These are phyloP conservation scores for Rugosomyces carneus DNA, from an alignment of 1,284 basidiomycete genomes.

Conservation along the genomic window DNA sequence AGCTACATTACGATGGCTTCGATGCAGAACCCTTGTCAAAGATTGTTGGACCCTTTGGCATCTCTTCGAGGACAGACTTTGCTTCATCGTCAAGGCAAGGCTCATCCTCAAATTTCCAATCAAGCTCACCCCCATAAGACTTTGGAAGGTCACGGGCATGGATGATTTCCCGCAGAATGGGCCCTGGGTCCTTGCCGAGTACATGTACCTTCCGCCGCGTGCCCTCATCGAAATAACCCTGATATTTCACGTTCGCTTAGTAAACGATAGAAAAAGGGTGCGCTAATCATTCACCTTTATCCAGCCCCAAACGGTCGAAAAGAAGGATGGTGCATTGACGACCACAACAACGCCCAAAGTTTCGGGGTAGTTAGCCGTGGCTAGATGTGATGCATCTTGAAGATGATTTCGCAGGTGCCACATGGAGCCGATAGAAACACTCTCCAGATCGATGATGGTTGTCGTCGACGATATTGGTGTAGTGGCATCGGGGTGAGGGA, in stretches of 20 bases:
- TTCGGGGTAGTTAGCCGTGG: conserved; percentile 77
- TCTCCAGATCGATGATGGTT: conserved; percentile 69
- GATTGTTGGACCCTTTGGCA: conserved; percentile 43
- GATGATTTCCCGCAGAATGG: conserved; percentile 47
- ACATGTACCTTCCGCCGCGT: conserved; percentile 69
- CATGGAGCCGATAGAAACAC: conserved; percentile 55
- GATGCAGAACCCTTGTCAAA: conserved; percentile 40
- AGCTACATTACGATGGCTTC: conserved; percentile 7
- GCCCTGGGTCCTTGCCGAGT: conserved; percentile 50
- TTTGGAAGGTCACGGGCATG: conserved; percentile 52
- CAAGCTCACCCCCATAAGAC: conserved; percentile 60
- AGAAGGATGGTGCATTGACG: conserved; percentile 73
- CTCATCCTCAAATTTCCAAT: conserved; percentile 61
- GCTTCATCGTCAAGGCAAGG: conserved; percentile 50
- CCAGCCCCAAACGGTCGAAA: conserved; percentile 75
- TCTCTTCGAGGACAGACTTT: conserved; percentile 30
- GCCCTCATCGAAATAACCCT: conserved; percentile 72
- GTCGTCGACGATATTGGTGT: conserved; percentile 59
- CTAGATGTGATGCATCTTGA: conserved; percentile 65
- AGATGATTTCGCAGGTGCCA: conserved; percentile 66
- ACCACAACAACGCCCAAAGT: conserved; percentile 59
- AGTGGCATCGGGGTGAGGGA: conserved; percentile 48
- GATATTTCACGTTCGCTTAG: background rate
- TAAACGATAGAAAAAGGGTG: background rate
- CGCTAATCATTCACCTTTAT: conserved; percentile 45